Base-by-base conservation (phyloP, 768 basidiomycete genomes). In the Suillus americanus region DNA sequence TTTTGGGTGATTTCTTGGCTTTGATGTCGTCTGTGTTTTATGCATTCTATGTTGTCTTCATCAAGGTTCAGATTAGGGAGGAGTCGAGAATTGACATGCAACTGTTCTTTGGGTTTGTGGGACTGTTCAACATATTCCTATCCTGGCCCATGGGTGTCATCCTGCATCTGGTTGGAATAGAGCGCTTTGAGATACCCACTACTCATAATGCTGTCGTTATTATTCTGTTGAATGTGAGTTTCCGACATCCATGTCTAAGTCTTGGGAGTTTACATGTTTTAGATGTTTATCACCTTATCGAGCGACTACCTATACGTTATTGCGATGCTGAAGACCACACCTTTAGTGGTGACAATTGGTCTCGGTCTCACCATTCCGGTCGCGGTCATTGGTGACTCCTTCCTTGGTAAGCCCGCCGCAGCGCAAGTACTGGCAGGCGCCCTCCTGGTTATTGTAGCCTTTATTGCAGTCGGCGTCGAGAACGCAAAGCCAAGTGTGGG, bases 321-420 rank as follows among this genome's bases (percentile, higher is more conserved):
- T 23, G 91, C 95, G 3, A 97, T 98, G 95, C 86, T 99, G 67
- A 97, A 96, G 79, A 99, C 97, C 8, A 95, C 95, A 1, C 96
- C 96, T 1, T 79, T 96, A 14, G 93, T 97, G 23, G 96, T 92
- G 20, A 99, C 97, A 0, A 82, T 98, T 62, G 97, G 97, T 33
- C 83, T 99, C 10, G 94, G 91, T 63, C 83, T 99, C 16, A 97
- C 97, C 1, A 97, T 98, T 74, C 97, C 95, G 5, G 80, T 96
- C 60, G 94, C 97, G 7, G 88, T 98, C 57, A 60, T 91, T 10
- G 95, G 95, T 16, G 95, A 97, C 70, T 79, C 87, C 65, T 73
- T 89, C 63, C 79, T 93, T 3, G 81, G 85, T 25, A 85, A 82
- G 46, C 81, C 88, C 37, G 81, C 87, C 25, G 78, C 83, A 25